phyloP scores from a whole-genome alignment of 208 protist genomes.

The Willaertia magna region DNA sequence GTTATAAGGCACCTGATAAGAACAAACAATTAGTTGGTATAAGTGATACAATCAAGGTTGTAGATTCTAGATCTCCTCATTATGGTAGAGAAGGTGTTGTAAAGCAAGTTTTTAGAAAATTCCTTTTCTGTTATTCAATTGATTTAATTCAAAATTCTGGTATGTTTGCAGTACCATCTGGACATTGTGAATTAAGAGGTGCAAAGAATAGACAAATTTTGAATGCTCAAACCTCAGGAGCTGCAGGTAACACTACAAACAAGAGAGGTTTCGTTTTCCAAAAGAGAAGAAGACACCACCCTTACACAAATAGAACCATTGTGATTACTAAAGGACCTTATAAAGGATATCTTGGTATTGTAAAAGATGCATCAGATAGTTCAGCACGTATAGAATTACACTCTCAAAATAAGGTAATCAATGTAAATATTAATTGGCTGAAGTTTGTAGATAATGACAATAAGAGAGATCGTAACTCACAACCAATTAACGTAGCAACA shows the following conservation, averaged over 20 bases:
- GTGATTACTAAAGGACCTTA: conserved; percentile 17
- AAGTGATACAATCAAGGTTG: conserved; percentile 26
- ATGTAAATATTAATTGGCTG: conserved; percentile 11
- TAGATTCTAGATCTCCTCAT: conserved; percentile 5
- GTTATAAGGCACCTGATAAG: conserved; percentile 22
- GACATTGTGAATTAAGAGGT: background rate
- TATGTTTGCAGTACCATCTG: conserved; percentile 28
- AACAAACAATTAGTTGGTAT: conserved; percentile 20
- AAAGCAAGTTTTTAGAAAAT: conserved; percentile 37
- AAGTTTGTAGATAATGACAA: background rate
- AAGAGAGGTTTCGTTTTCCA: background rate
- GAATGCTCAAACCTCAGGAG: background rate
- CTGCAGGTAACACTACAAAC: background rate
- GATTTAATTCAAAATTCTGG: conserved; percentile 42
- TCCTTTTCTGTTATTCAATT: conserved; percentile 33
- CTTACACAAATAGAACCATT: conserved; percentile 11
- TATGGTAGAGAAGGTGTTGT: conserved; percentile 29
- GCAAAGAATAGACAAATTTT: background rate
- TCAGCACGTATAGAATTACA: conserved; percentile 32
- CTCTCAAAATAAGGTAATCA: conserved; percentile 27
- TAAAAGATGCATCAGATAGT: conserved; percentile 26
- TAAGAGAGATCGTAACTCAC: background rate
- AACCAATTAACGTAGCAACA: background rate
- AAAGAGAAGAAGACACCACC: conserved; percentile 9
- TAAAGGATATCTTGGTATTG: conserved; percentile 33